A percentile compares a stretch with the other conserved stretches of the same genome.
phyloP scores from a whole-genome alignment of 1,284 basidiomycete species.

The Rhodotorula sp. region DNA sequence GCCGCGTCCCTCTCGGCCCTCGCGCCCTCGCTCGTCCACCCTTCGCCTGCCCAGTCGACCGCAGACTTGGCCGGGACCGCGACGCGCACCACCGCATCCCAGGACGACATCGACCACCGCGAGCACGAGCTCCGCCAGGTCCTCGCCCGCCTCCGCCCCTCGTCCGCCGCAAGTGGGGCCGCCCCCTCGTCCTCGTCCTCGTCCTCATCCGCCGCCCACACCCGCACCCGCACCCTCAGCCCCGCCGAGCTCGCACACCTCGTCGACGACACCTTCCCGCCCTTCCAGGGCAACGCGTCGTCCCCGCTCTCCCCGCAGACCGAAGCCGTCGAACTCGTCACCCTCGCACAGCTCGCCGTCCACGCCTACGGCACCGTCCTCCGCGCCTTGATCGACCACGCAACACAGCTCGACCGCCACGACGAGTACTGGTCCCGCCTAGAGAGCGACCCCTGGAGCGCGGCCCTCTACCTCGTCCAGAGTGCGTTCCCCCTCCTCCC shows the following conservation, averaged over 20 bases:
- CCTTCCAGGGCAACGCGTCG: conserved; percentile 16
- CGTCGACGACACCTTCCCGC: conserved; percentile 29
- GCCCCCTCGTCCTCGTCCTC: not conserved
- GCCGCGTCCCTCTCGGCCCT: conserved; percentile 8
- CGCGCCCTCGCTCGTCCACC: conserved; percentile 11
- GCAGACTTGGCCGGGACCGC: not conserved
- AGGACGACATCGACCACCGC: not conserved
- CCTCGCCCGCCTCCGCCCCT: conserved; percentile 5
- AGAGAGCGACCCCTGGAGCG: conserved; percentile 34
- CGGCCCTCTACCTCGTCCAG: conserved; percentile 39
- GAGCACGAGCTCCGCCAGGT: not conserved
- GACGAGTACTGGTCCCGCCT: conserved; percentile 42
- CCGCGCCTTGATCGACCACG: conserved; percentile 38
- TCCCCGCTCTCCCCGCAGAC: conserved; percentile 8
- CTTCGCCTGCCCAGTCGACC: not conserved
- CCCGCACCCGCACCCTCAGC: conserved; percentile 1
- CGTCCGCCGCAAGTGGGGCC: conserved; percentile 9
- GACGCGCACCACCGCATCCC: not conserved
- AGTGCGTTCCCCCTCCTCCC: conserved; percentile 9
- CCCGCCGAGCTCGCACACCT: conserved; percentile 12
- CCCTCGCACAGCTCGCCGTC: conserved; percentile 39
- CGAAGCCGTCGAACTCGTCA: conserved; percentile 33
- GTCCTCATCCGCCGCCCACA: not conserved
- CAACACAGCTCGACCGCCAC: conserved; percentile 33
- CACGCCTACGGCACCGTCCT: conserved; percentile 33